phyloP scores from a whole-genome alignment of 257 asterid species.

The Nicotiana tabacum region DNA sequence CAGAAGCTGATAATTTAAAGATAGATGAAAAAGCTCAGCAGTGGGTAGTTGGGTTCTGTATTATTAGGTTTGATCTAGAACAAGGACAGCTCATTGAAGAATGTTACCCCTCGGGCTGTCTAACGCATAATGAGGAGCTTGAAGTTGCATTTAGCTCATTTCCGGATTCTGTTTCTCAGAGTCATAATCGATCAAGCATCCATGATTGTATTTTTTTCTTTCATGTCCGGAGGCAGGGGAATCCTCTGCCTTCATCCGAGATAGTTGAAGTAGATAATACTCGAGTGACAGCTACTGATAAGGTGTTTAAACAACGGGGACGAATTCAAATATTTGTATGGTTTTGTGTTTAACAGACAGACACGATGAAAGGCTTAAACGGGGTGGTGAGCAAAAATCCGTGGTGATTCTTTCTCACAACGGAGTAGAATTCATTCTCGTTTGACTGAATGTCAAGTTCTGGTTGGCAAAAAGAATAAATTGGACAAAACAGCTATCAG shows the following conservation, averaged over 20 bases:
- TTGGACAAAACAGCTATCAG: no score
- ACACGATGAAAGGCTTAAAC: slow-evolving; percentile 88
- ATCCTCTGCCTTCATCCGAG: slow-evolving; percentile 37
- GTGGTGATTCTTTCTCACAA: slow-evolving; percentile 85
- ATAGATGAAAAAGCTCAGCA: slow-evolving; percentile 66
- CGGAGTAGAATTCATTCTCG: background rate
- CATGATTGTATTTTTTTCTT: slow-evolving; percentile 92
- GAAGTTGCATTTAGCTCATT: slow-evolving; percentile 89
- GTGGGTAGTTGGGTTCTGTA: slow-evolving; percentile 87
- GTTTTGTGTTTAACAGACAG: slow-evolving; percentile 94
- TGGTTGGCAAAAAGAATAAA: no score
- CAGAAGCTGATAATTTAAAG: slow-evolving; percentile 51
- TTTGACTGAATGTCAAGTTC: no score
- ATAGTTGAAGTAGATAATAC: slow-evolving; percentile 46
- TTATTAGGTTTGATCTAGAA: slow-evolving; percentile 92
- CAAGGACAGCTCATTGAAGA: slow-evolving; percentile 97
- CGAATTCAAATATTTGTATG: slow-evolving; percentile 56
- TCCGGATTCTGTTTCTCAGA: slow-evolving; percentile 97
- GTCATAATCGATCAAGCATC: slow-evolving; percentile 86
- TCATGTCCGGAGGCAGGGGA: slow-evolving; percentile 57
- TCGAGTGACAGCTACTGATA: slow-evolving; percentile 21
- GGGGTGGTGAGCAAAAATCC: slow-evolving; percentile 97
- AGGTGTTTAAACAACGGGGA: slow-evolving; percentile 25
- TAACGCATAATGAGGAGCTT: slow-evolving; percentile 88
- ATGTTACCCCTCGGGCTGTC: slow-evolving; percentile 79